Evolutionary conservation across 192 early-diverging fungal species (phyloP), one percentile per base, ranked within the genome.

Genomic region (Entrophospora sp.): DNA sequence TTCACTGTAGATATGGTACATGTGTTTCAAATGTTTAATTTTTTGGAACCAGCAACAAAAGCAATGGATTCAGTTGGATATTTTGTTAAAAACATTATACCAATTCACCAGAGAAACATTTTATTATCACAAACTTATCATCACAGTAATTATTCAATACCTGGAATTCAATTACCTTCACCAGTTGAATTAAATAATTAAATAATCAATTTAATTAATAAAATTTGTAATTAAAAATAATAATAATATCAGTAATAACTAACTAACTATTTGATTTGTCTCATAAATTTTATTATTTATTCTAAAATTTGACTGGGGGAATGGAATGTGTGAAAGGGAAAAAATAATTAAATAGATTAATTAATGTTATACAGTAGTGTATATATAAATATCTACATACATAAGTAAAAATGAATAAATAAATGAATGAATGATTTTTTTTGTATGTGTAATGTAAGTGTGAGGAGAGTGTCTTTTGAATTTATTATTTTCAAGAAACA

Each of bases 1-100:
- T n/a, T 16, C 16, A 30, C 2, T 53, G n/a, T 30, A 64, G 62
- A 64, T 64, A 64, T 64, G 62, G 43, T 64, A 4, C 62, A 64
- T 16, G 62, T 64, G 25, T 64, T 64, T 38, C 62, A 64, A 37
- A 36, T 25, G 16, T 64, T 64, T 27, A 38, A 45, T 40, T 64
- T 64, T 18, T 32, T 64, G 14, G 62, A 64, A 20, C 48, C 48
- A 12, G 45, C 62, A 45, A 16, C 18, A 25, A 64, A 64, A 24
- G 62, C 62, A 20, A 7, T 64, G 16, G 62, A 64, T 18, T 43
- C 62, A 16, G 62, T 38, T 13, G 62, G 62, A 27, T 48, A 64
- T 31, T 64, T 43, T 14, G 62, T 64, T 27, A 64, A 35, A 37
- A 51, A 64, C 27, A 20, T 52, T 37, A 4, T 64, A 51, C 62